Evolutionary conservation across 2,329 filamentous ascomycete species (phyloP), one percentile per base, ranked within the genome.

Genomic region (Cladosporium sp.): DNA sequence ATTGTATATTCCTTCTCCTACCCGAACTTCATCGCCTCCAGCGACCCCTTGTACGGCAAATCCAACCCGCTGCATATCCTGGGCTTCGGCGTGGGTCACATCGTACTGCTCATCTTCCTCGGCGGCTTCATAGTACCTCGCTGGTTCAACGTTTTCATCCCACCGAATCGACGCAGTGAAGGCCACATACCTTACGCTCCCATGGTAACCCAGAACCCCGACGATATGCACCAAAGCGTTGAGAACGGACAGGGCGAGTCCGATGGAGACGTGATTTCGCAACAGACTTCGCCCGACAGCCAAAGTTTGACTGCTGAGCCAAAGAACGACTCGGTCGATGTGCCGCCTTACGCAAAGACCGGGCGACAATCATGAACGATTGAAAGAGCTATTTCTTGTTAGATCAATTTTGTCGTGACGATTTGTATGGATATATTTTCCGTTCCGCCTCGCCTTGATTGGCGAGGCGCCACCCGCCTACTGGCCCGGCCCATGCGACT

Each of bases 101-200:
- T 62, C 15, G 60, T 60, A n/a, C 43, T 82, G 34, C 67, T 78
- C 2, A 47, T 77, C 2, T 60, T 56, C 40, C 42, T 56, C 30
- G 40, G 30, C 19, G 81, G 81, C 6, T 76, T 83, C 51, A 72
- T 83, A 7, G 67, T 82, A 25, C 82, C 82, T 4, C 74, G 80
- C 11, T 84, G 81, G 71, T 84, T 80, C 63, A 75, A 82, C 63
- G 69, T 77, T 5, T 76, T 84, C 42, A 77, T 85, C 34, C 82
- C 82, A 0, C 65, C 73, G 0, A 63, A 72, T 1, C 75, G 82
- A 1, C 72, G 75, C 1, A 69, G 69, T 11, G 81, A 84, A 59
- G 81, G 81, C 6, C 43, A 55, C 19, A 47, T 58, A 12, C 49
- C 47, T 1, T 63, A 62, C 40, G 61, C 61, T 14, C 60, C 61